Evolutionary conservation across 1,139 yeast species (phyloP).

Genomic region (Spathaspora sp.): DNA sequence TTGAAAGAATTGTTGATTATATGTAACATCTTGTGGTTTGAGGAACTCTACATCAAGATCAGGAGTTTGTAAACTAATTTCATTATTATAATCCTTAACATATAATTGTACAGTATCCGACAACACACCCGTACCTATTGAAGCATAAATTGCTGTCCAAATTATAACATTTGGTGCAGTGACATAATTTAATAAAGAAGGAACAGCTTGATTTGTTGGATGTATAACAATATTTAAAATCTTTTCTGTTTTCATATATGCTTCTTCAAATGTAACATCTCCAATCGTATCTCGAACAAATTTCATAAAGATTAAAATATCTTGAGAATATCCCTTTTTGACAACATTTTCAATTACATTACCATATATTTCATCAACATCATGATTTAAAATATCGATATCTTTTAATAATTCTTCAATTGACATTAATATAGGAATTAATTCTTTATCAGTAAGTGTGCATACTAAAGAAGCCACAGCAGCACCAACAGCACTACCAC

Average conservation of each 20-base stretch:
- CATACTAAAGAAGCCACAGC: conserved; percentile 87
- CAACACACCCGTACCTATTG: conserved; percentile 68
- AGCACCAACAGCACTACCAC: conserved; percentile 96
- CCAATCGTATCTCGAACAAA: conserved; percentile 80
- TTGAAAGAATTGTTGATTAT: conserved; percentile 41
- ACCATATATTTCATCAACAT: conserved; percentile 64
- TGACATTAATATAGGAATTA: conserved; percentile 46
- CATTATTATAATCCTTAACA: conserved; percentile 66
- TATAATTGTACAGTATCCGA: conserved; percentile 62
- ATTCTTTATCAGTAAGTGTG: conserved; percentile 58
- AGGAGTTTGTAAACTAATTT: conserved; percentile 47
- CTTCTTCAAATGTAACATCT: conserved; percentile 89
- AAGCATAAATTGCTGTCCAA: conserved; percentile 79
- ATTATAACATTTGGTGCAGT: conserved; percentile 94
- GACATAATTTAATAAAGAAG: conserved; percentile 79
- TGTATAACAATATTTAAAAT: conserved; percentile 87
- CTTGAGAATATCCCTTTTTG: conserved; percentile 80
- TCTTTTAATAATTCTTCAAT: conserved; percentile 54
- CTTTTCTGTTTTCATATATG: conserved; percentile 80
- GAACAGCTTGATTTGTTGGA: conserved; percentile 70
- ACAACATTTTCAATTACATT: conserved; percentile 67
- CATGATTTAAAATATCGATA: conserved; percentile 47
- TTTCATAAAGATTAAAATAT: conserved; percentile 72
- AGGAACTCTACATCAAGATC: conserved; percentile 34
- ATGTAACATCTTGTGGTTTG: conserved; percentile 50